Conservation (phyloP, 176 grass and related monocot genomes). For the Cymbopogon citratus region DNA sequence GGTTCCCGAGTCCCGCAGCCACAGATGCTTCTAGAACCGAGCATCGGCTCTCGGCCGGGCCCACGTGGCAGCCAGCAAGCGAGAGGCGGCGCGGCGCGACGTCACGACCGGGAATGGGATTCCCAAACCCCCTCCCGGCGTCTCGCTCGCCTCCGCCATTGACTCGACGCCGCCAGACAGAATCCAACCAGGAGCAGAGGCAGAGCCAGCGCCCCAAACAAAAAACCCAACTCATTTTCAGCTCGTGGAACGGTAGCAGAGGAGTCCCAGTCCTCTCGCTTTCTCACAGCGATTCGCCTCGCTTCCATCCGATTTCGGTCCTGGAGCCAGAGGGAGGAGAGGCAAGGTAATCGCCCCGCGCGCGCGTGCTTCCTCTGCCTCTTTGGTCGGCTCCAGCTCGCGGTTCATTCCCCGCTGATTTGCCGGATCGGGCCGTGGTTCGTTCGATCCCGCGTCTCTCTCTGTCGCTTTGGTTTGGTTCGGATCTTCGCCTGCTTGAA, state of each 20-base stretch:
- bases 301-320: not conserved
- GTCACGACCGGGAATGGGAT: constrained; percentile 18
- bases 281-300: constrained; percentile 18
- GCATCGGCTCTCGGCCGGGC: not conserved
- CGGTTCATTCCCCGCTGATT: not conserved
- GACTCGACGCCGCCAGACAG: not conserved
- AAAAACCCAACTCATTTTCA: constrained; percentile 14
- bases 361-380: not conserved
- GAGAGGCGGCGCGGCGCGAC: not conserved
- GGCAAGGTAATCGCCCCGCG: not conserved
- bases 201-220: not conserved
- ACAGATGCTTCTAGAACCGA: constrained; percentile 12
- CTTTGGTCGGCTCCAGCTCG: not conserved
- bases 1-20: not conserved
- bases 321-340: not conserved
- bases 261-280: constrained; percentile 42
- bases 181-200: not conserved
- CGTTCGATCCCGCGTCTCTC: not conserved
- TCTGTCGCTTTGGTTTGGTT: not conserved
- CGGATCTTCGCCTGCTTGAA: not conserved
- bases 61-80: not conserved
- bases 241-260: not conserved
- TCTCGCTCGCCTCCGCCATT: constrained; percentile 11
- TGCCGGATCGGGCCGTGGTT: constrained; percentile 1
- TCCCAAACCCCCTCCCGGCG: not conserved